Evolutionary conservation across 1,284 basidiomycete genomes (phyloP).

Genomic region (Austroboletus novae-zelandiae): DNA sequence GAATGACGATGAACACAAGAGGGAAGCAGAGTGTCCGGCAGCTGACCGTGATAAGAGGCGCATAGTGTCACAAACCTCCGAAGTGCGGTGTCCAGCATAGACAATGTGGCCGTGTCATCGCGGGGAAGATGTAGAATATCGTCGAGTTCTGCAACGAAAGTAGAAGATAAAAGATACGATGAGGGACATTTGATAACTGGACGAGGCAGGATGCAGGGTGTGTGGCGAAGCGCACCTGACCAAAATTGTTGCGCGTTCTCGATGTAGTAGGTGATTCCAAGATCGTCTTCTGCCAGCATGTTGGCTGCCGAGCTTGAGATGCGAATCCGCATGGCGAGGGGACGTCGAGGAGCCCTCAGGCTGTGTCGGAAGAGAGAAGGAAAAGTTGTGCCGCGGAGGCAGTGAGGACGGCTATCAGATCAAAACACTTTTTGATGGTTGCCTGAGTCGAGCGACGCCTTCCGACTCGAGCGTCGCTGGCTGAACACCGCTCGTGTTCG

Average conservation of each 20-base stretch:
- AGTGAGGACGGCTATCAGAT: neutral
- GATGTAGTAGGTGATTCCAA: constrained; percentile 78
- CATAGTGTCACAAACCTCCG: constrained; percentile 76
- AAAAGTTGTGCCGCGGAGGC: neutral
- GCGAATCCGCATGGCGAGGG: constrained; percentile 14
- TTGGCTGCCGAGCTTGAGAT: constrained; percentile 16
- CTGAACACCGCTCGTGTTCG: constrained; percentile 5
- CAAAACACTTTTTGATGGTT: neutral
- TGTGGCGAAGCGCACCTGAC: constrained; percentile 59
- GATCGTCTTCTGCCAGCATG: constrained; percentile 28
- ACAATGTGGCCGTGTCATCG: constrained; percentile 59
- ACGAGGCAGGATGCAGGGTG: constrained; percentile 3
- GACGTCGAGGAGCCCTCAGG: constrained; percentile 1
- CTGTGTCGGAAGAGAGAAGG: neutral
- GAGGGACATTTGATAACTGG: constrained; percentile 8
- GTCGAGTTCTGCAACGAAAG: constrained; percentile 65
- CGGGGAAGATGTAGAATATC: constrained; percentile 71
- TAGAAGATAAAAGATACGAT: constrained; percentile 2
- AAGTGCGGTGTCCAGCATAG: constrained; percentile 74
- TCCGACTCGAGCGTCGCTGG: neutral
- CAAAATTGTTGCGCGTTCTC: constrained; percentile 82
- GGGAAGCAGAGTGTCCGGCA: neutral
- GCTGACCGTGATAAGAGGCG: constrained; percentile 81
- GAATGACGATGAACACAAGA: constrained; percentile 8
- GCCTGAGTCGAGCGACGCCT: neutral